phyloP scores from a whole-genome alignment of 2,329 filamentous ascomycete species.

The Parasarocladium wereldwijsianum region DNA sequence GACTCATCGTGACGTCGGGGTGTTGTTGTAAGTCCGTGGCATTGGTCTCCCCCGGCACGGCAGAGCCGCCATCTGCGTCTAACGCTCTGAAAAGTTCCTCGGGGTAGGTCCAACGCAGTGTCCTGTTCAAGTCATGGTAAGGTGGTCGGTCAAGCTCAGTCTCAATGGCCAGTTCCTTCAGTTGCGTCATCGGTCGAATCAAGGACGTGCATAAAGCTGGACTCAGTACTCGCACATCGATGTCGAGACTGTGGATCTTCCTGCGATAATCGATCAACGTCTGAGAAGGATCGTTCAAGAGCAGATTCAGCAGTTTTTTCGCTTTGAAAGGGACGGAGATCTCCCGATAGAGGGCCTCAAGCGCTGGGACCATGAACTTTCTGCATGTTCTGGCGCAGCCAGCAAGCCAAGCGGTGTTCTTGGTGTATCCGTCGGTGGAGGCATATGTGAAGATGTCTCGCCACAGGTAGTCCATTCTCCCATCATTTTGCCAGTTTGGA shows the following conservation, averaged over 20 bases:
- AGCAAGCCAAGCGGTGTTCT: conserved; percentile 48
- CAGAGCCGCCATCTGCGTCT: conserved; percentile 9
- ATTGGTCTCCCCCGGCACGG: conserved; percentile 11
- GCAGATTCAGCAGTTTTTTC: conserved; percentile 31
- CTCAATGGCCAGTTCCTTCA: conserved; percentile 57
- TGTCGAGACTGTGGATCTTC: conserved; percentile 55
- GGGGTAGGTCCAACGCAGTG: conserved; percentile 56
- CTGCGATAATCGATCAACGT: conserved; percentile 48
- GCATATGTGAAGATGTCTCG: conserved; percentile 56
- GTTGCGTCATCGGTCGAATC: conserved; percentile 47
- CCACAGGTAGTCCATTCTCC: conserved; percentile 53
- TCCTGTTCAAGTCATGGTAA: conserved; percentile 41
- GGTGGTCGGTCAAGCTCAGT: conserved; percentile 55
- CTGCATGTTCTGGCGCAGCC: conserved; percentile 47
- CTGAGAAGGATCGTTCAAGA: conserved; percentile 35
- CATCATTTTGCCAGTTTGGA: conserved; percentile 38
- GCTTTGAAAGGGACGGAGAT: conserved; percentile 44
- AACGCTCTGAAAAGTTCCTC: conserved; percentile 50
- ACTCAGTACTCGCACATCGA: conserved; percentile 44
- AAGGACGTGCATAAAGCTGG: conserved; percentile 28
- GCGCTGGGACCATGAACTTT: conserved; percentile 54
- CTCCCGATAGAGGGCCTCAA: conserved; percentile 61
- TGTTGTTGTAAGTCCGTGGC: too few relatives aligned
- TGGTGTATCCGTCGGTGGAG: conserved; percentile 29
- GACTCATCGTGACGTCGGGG: too few relatives aligned